phyloP scores from a whole-genome alignment of 2,329 filamentous ascomycete species.

The Fusarium sp. region DNA sequence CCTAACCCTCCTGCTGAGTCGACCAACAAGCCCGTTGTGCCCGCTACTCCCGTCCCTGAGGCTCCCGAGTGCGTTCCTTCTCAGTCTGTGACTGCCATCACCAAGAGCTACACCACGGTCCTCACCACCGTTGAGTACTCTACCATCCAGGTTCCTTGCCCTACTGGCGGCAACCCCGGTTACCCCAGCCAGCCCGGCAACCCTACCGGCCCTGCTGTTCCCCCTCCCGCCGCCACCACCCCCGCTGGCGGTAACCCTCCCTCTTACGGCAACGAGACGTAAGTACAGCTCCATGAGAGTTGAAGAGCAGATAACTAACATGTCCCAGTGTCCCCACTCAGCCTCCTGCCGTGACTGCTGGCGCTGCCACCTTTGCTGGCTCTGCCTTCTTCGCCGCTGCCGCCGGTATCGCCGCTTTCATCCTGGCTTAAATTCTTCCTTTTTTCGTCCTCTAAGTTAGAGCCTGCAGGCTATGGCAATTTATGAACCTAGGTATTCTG shows the following conservation, averaged over 20 bases:
- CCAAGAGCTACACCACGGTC: constrained; percentile 68
- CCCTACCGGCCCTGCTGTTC: constrained; percentile 38
- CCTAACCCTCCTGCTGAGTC: constrained; percentile 30
- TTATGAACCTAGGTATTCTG: constrained; percentile 49
- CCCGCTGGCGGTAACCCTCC: constrained; percentile 51
- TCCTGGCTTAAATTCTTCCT: constrained; percentile 63
- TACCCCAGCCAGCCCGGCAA: constrained; percentile 12
- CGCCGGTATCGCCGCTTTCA: constrained; percentile 65
- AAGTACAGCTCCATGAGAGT: constrained; percentile 31
- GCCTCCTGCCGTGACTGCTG: constrained; percentile 59
- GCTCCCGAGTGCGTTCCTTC: constrained; percentile 41
- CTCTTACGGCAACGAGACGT: constrained; percentile 50
- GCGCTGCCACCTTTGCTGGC: constrained; percentile 65
- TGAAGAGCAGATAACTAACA: constrained; percentile 30
- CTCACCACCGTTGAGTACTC: constrained; percentile 66
- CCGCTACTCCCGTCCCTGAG: constrained; percentile 27
- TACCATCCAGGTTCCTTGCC: constrained; percentile 47
- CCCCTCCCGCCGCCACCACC: constrained; percentile 44
- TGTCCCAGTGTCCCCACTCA: constrained; percentile 33
- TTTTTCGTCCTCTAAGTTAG: constrained; percentile 51
- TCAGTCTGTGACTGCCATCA: constrained; percentile 62
- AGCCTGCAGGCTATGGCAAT: constrained; percentile 56
- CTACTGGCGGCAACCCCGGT: constrained; percentile 29
- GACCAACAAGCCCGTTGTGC: constrained; percentile 25
- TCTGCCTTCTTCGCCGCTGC: constrained; percentile 66